Evolutionary conservation across 108 stramenopile genomes (phyloP).

Genomic region (Phaeodactylum tricornutum): DNA sequence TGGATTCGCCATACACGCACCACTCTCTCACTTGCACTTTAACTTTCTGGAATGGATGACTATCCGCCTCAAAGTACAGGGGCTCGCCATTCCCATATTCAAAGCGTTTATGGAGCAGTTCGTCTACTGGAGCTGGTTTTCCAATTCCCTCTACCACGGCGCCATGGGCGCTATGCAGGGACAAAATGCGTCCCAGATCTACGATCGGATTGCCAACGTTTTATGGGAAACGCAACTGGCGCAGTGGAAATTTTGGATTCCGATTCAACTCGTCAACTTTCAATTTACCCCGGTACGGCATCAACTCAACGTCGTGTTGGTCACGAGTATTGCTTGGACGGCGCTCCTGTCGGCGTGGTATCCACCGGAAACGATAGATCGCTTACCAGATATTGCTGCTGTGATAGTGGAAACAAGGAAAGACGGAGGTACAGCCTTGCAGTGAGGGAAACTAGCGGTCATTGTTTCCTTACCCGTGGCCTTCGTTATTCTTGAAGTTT

Average conservation of each 20-base stretch:
- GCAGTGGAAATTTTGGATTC: constrained; percentile 55
- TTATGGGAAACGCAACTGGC: constrained; percentile 53
- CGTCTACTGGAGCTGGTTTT: constrained; percentile 77
- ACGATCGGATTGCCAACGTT: constrained; percentile 49
- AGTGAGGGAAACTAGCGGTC: too few species aligned
- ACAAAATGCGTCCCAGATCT: constrained; percentile 22
- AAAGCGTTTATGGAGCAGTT: constrained; percentile 82
- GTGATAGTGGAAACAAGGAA: too few species aligned
- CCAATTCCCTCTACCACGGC: constrained; percentile 65
- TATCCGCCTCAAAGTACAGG: constrained; percentile 25
- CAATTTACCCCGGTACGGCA: constrained; percentile 65
- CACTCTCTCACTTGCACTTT: constrained; percentile 54
- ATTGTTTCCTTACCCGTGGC: too few species aligned
- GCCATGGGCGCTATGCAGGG: constrained; percentile 80
- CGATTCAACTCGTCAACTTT: constrained; percentile 63
- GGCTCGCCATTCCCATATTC: constrained; percentile 45
- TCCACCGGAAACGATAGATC: constrained; percentile 34
- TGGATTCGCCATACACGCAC: constrained; percentile 68
- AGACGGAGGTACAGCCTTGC: too few species aligned
- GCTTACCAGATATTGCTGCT: too few species aligned
- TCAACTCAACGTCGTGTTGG: constrained; percentile 70
- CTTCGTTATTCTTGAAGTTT: too few species aligned
- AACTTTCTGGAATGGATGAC: constrained; percentile 80
- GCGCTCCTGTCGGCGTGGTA: constrained; percentile 68
- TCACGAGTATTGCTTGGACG: constrained; percentile 74